These are phyloP conservation scores for Chaetothyriales sp. DNA, from an alignment of 2,329 filamentous ascomycete genomes.

Conservation along the genomic window DNA sequence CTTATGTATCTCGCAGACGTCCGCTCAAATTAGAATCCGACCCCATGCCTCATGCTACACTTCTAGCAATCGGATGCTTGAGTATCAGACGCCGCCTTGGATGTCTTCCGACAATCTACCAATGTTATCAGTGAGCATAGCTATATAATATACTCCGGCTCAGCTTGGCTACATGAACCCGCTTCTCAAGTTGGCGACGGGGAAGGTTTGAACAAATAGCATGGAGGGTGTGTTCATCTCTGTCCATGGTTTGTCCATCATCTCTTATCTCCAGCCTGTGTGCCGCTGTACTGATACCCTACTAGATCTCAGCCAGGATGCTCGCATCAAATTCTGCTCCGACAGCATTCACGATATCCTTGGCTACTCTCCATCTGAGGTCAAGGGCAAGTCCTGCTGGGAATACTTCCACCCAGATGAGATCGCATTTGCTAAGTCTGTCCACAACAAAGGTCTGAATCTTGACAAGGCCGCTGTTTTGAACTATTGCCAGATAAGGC, in stretches of 20 bases:
- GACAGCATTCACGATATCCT: constrained; percentile 73
- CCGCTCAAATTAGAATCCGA: neutral
- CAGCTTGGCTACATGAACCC: neutral
- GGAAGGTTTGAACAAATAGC: neutral
- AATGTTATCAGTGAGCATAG: neutral
- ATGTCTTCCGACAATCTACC: neutral
- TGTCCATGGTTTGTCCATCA: constrained; percentile 57
- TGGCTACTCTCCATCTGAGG: constrained; percentile 61
- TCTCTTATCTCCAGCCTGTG: constrained; percentile 6
- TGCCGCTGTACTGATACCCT: constrained; percentile 10
- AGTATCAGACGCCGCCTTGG: neutral
- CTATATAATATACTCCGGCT: neutral
- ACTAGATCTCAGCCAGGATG: constrained; percentile 57
- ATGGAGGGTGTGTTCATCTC: constrained; percentile 87
- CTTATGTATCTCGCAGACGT: neutral
- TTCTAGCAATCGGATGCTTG: neutral
- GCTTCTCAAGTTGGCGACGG: neutral
- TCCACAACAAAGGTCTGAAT: constrained; percentile 57
- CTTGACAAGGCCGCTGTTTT: constrained; percentile 76
- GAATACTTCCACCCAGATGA: constrained; percentile 78
- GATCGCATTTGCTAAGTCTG: constrained; percentile 54
- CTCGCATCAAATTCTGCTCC: constrained; percentile 67
- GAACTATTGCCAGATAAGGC: constrained; percentile 59
- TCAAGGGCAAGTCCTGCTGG: constrained; percentile 63
- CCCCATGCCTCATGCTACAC: neutral